Conservation (phyloP, 139 green algal species). For the Coccomyxa sp. region DNA sequence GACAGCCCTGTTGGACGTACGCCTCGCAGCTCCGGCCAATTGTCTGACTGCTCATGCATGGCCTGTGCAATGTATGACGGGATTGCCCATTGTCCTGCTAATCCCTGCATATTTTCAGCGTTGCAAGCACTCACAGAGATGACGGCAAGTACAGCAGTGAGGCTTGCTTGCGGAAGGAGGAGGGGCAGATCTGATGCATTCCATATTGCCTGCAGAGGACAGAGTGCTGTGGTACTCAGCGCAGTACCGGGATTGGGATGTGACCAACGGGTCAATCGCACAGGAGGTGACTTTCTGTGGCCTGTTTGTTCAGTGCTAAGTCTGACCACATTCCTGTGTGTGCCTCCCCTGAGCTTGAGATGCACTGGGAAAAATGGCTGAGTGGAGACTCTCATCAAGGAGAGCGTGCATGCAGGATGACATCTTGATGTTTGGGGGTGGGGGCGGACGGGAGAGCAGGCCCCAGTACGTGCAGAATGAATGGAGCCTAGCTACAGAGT, state of each 20-base stretch:
- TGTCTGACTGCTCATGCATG: neutral
- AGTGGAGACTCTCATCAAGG: too few species aligned
- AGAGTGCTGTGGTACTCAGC: constrained; percentile 12
- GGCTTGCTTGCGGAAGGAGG: neutral
- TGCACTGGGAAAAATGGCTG: too few species aligned
- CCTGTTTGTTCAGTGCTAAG: neutral
- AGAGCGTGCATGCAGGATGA: constrained; percentile 4
- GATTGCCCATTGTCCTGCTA: neutral
- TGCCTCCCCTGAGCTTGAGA: neutral
- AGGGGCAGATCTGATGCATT: too few species aligned
- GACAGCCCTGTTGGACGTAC: neutral
- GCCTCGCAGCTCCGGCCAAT: neutral
- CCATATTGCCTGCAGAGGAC: constrained; percentile 7
- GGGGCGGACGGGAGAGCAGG: neutral
- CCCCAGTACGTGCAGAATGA: constrained; percentile 3
- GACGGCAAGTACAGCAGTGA: neutral
- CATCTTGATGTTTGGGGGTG: constrained; percentile 19
- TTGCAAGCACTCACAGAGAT: too few species aligned
- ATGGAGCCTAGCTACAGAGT: constrained; percentile 13
- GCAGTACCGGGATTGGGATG: constrained; percentile 12
- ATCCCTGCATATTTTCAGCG: neutral
- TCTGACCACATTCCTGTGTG: neutral
- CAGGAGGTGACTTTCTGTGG: constrained; percentile 7
- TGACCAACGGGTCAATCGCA: constrained; percentile 6
- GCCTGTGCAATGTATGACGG: neutral